Base-by-base conservation (phyloP, 805 yeast species). In the Candida berthetii region DNA sequence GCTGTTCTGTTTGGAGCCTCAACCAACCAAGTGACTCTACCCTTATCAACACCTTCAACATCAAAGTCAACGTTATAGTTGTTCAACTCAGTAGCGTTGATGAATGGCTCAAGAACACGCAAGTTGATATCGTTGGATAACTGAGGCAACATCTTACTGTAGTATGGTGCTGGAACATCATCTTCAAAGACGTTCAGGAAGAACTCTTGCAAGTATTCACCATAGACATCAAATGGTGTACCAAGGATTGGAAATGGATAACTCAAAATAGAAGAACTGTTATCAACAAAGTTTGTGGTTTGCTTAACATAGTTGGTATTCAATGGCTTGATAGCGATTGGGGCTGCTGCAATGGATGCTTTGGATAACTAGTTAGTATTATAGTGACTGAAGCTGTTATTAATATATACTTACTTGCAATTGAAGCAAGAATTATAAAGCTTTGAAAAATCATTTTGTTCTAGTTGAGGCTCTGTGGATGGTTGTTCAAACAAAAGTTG, bases 1-100 rank as follows among this genome's bases (percentile, higher is more conserved):
- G 35, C 36, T 7, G 22, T 28, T 29, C 64, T 46, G 10, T 62
- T 47, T 15, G 48, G 43, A 14, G 57, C 58, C 60, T 64, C 65
- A 7, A 20, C 43, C n/a, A 49, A 19, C 50, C 50, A 50, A 8
- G 32, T 15, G 14, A 36, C 46, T 14, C 38, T 41, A 27, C 35
- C 34, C 2, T 28, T 29, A 3, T 41, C 43, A 5, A 42, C 25
- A 3, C 45, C 47, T 7, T 29, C 34, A 25, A 45, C 52, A 2
- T 19, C 11, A 32, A 42, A 41, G 17, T 31, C 4, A 16, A 15
- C 13, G 9, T 31, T 31, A 31, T 16, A 31, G 17, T 31, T 31
- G 34, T 31, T 31, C 13, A 31, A 11, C 17, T 31, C 17, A 31
- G 17, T 4, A 4, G 6, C 13, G 7, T 31, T n/a, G 17, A 31